phyloP scores from a whole-genome alignment of 2,329 filamentous ascomycete genomes.

The Aureobasidium sp. region DNA sequence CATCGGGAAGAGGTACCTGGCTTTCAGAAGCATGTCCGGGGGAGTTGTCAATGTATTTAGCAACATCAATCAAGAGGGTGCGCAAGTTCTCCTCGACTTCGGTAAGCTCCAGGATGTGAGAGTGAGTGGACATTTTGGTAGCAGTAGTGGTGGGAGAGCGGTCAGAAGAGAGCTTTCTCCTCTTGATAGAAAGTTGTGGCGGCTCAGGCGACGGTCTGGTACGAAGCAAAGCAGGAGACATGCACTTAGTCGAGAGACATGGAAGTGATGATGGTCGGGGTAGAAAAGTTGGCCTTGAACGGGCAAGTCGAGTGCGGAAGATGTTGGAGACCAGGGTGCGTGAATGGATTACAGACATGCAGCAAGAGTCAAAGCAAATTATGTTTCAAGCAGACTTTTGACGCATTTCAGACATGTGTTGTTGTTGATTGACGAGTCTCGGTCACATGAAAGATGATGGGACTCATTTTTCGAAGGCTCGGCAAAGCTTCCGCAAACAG shows the following conservation, averaged over 20 bases:
- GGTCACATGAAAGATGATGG: conserved; percentile 9
- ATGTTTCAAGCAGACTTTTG: not conserved
- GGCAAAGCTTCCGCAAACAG: conserved; percentile 13
- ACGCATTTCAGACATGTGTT: not conserved
- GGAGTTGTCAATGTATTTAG: conserved; percentile 54
- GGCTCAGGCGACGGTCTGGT: conserved; percentile 22
- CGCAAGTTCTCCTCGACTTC: conserved; percentile 65
- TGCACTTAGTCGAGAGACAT: conserved; percentile 19
- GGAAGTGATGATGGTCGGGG: not conserved
- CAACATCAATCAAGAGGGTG: conserved; percentile 75
- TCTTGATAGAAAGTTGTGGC: conserved; percentile 19
- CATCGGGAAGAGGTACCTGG: conserved; percentile 35
- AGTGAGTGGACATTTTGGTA: conserved; percentile 11
- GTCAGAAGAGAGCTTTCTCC: conserved; percentile 22
- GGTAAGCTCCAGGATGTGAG: conserved; percentile 52
- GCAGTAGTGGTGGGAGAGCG: not conserved
- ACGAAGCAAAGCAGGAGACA: conserved; percentile 26
- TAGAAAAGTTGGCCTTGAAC: not conserved
- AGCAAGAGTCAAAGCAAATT: not conserved
- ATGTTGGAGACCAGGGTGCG: not conserved
- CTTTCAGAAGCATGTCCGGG: conserved; percentile 24
- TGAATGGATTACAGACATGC: not conserved
- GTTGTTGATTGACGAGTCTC: not conserved
- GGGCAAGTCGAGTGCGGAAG: not conserved
- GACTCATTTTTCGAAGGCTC: conserved; percentile 10